Evolutionary conservation across 257 asterid genomes (phyloP).

Genomic region (Solanum corneliomulleri): DNA sequence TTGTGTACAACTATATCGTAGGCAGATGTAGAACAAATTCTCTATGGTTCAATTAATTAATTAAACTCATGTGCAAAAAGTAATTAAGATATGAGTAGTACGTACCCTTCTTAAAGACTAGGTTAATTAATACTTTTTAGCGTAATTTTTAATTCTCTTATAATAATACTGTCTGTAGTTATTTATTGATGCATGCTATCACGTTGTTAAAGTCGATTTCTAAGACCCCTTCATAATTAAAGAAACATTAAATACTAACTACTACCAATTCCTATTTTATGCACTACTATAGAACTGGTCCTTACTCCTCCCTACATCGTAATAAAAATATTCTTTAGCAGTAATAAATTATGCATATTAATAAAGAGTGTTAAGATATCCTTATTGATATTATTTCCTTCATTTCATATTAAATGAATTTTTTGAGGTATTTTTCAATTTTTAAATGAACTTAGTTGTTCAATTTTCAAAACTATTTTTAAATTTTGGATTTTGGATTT

Average conservation of each 20-base stretch:
- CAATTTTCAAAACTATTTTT: too few relatives aligned
- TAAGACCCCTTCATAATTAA: not conserved
- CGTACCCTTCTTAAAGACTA: not conserved
- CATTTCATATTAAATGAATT: too few relatives aligned
- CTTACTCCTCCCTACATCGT: not conserved
- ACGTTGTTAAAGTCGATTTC: not conserved
- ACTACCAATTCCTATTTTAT: not conserved
- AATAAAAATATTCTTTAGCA: too few relatives aligned
- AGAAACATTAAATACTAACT: not conserved
- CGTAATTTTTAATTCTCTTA: not conserved
- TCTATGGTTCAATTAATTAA: not conserved
- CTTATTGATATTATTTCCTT: too few relatives aligned
- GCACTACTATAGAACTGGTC: not conserved
- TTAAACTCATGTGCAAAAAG: not conserved
- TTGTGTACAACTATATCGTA: not conserved
- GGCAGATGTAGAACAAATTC: not conserved
- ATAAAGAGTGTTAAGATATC: rapidly evolving
- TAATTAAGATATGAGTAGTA: not conserved
- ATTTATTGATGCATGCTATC: not conserved
- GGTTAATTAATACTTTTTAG: not conserved
- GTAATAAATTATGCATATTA: too few relatives aligned
- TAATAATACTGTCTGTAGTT: not conserved
- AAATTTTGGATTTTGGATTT: too few relatives aligned
- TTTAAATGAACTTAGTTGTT: rapidly evolving
- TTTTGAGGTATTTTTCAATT: too few relatives aligned